Conservation (phyloP, 306 rosid species). For the Herpetospermum pedunculosum region DNA sequence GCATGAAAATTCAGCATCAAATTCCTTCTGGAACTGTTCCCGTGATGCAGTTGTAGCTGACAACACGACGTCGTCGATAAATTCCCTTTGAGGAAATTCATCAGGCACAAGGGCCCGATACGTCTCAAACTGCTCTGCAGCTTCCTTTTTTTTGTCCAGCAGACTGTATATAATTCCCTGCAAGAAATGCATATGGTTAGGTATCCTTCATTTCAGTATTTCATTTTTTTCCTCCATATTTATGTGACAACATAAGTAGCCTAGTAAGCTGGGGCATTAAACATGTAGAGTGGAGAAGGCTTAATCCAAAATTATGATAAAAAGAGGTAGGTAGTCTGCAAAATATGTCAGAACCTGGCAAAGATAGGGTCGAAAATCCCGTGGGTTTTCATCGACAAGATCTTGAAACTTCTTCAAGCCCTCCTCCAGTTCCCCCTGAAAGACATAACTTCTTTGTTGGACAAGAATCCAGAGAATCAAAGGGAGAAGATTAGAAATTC, state of each 20-base stretch:
- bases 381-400: constrained; percentile 56
- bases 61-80: constrained; percentile 65
- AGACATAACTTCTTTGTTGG: constrained; percentile 6
- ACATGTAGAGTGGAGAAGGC: neutral
- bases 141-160: constrained; percentile 56
- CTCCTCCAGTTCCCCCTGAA: constrained; percentile 74
- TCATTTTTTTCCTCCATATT: neutral
- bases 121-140: constrained; percentile 64
- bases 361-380: constrained; percentile 90
- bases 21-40: constrained; percentile 51
- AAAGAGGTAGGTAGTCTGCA: neutral
- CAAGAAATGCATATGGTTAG: neutral
- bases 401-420: constrained; percentile 58
- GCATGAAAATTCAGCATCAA: constrained; percentile 33
- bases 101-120: constrained; percentile 64
- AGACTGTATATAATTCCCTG: constrained; percentile 93
- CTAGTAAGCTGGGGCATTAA: neutral
- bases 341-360: constrained; percentile 40
- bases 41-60: constrained; percentile 45
- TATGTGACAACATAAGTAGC: neutral
- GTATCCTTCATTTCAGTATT: neutral
- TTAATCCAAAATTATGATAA: neutral
- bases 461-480: neutral
- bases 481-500: neutral
- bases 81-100: constrained; percentile 79